These are phyloP conservation scores for Penicillium cataractarum DNA, from an alignment of 495 filamentous ascomycete species.

Conservation along the genomic window DNA sequence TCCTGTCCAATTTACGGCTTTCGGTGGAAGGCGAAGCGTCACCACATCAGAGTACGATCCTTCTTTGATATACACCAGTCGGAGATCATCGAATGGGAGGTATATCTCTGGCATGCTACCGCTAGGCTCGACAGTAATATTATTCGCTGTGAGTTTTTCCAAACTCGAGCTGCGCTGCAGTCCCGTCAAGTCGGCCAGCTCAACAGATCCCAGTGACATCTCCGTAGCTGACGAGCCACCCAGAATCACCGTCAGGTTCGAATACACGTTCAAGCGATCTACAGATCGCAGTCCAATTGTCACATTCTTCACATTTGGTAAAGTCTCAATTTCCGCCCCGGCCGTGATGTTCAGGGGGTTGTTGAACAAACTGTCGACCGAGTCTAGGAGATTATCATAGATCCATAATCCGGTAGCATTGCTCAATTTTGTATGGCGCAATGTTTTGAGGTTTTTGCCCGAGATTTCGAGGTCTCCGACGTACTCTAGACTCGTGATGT, in stretches of 20 bases:
- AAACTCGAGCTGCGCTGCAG: constrained; percentile 2
- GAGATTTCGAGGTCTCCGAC: not conserved
- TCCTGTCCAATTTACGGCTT: constrained; percentile 12
- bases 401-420: not conserved
- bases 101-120: not conserved
- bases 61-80: not conserved
- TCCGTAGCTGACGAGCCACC: constrained; percentile 7
- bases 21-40: constrained; percentile 8
- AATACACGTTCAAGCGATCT: not conserved
- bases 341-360: not conserved
- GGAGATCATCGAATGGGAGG: not conserved
- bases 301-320: constrained; percentile 12
- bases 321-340: not conserved
- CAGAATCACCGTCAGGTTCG: not conserved
- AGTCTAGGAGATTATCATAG: not conserved
- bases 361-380: constrained; percentile 10
- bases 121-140: not conserved
- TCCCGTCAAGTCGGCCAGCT: not conserved
- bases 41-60: not conserved
- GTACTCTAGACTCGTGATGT: constrained; percentile 11
- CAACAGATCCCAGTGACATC: constrained; percentile 2
- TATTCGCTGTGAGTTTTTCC: not conserved
- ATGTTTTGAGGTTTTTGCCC: not conserved
- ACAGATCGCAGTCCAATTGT: constrained; percentile 3
- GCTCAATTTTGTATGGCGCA: constrained; percentile 9